A percentile compares a stretch with the other conserved stretches of the same genome.
phyloP scores from a whole-genome alignment of 345 rosid genomes.

The Citrus inodora region DNA sequence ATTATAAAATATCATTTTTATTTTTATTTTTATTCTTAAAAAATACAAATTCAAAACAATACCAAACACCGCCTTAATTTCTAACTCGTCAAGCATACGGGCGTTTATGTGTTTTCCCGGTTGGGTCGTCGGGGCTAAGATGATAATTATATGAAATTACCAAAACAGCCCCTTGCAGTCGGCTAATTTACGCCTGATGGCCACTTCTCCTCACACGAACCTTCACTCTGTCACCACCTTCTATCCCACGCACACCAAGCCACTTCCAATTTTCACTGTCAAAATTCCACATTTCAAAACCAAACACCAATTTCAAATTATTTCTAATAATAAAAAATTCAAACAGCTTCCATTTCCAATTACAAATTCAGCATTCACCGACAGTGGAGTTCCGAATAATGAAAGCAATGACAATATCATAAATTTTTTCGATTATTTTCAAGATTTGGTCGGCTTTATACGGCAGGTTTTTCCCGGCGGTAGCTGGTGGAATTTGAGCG shows the following conservation, averaged over 20 bases:
- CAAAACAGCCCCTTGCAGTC: neutral
- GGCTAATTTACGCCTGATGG: constrained; percentile 17
- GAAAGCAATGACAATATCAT: neutral
- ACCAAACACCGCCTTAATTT: too few relatives aligned
- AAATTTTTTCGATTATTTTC: neutral
- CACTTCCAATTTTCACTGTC: neutral
- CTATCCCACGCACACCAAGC: neutral
- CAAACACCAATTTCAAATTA: constrained; percentile 2
- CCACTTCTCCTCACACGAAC: constrained; percentile 6
- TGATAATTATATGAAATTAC: neutral
- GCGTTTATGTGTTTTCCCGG: neutral
- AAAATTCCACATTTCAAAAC: neutral
- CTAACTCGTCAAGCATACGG: neutral
- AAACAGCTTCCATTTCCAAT: neutral
- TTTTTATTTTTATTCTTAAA: too few relatives aligned
- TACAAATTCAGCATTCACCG: neutral
- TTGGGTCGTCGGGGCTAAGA: neutral
- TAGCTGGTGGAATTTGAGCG: constrained; percentile 36
- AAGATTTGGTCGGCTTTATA: constrained; percentile 1
- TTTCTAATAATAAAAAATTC: neutral
- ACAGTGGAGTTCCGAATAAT: neutral
- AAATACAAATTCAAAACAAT: too few relatives aligned
- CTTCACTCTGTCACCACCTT: neutral
- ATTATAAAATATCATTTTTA: too few relatives aligned
- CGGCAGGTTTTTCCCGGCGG: constrained; percentile 9